Evolutionary conservation across 1,284 basidiomycete genomes (phyloP).

Genomic region (Trichosporon sp.): DNA sequence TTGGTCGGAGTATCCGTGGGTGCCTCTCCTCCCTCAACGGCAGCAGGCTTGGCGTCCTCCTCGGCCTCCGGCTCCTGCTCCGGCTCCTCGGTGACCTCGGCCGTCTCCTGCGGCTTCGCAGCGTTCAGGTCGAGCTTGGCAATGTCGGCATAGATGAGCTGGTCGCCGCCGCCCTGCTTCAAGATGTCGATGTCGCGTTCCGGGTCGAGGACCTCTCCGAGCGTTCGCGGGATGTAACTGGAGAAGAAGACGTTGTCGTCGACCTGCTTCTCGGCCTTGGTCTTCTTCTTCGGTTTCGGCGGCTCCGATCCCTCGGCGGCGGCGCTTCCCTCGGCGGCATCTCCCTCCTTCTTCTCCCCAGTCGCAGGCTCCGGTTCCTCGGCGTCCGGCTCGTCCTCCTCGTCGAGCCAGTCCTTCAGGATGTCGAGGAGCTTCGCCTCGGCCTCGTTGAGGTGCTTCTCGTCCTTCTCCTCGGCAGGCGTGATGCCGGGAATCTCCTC

Average conservation of each 20-base stretch:
- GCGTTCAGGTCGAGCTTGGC: slow-evolving; percentile 63
- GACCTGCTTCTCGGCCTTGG: slow-evolving; percentile 45
- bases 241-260: slow-evolving; percentile 83
- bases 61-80: slow-evolving; percentile 5
- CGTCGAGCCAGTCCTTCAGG: slow-evolving; percentile 57
- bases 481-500: slow-evolving; percentile 47
- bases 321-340: neutral
- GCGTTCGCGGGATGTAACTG: slow-evolving; percentile 85
- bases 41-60: slow-evolving; percentile 6
- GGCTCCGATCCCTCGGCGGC: neutral
- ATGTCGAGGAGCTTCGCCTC: slow-evolving; percentile 43
- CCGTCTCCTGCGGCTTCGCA: slow-evolving; percentile 13
- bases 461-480: slow-evolving; percentile 29
- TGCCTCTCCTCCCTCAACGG: slow-evolving; percentile 15
- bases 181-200: slow-evolving; percentile 79
- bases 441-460: slow-evolving; percentile 44
- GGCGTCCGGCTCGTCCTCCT: slow-evolving; percentile 23
- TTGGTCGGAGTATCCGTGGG: neutral
- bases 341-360: neutral
- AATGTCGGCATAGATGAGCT: slow-evolving; percentile 77
- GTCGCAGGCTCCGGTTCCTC: slow-evolving; percentile 1
- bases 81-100: slow-evolving; percentile 9
- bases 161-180: slow-evolving; percentile 62
- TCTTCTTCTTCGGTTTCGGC: neutral
- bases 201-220: slow-evolving; percentile 87